These are phyloP conservation scores for Omphalotus guepiniiformis DNA, from an alignment of 768 basidiomycete species.

Conservation along the genomic window DNA sequence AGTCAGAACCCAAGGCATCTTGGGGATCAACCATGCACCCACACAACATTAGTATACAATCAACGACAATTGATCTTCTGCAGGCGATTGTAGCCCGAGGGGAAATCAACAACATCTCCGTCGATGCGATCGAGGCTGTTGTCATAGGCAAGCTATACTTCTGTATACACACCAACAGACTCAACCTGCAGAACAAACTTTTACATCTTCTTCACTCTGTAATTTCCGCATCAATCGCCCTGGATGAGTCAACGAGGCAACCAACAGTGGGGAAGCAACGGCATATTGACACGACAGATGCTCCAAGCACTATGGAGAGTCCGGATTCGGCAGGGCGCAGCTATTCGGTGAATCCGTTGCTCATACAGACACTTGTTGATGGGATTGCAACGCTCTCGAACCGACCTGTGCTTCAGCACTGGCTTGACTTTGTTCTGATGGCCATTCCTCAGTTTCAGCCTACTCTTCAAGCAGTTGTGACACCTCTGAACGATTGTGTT, in stretches of 20 bases:
- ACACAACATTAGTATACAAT: slow-evolving; percentile 64
- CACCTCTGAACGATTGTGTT: slow-evolving; percentile 76
- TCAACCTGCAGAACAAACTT: slow-evolving; percentile 91
- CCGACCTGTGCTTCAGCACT: slow-evolving; percentile 83
- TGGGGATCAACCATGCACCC: slow-evolving; percentile 50
- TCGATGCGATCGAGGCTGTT: slow-evolving; percentile 64
- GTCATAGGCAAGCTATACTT: slow-evolving; percentile 74
- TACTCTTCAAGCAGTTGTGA: slow-evolving; percentile 57
- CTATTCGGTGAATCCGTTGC: slow-evolving; percentile 62
- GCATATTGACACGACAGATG: neutral
- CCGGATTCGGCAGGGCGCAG: slow-evolving; percentile 12
- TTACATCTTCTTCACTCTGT: slow-evolving; percentile 87
- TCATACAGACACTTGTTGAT: slow-evolving; percentile 77
- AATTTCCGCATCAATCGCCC: slow-evolving; percentile 57
- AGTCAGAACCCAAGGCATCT: slow-evolving; percentile 64
- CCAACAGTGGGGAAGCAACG: slow-evolving; percentile 7
- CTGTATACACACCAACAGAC: slow-evolving; percentile 60
- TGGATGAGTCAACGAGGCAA: slow-evolving; percentile 21
- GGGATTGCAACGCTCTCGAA: slow-evolving; percentile 70
- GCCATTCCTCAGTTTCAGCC: slow-evolving; percentile 84
- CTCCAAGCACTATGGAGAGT: neutral
- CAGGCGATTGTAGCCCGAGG: slow-evolving; percentile 81
- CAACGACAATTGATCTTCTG: slow-evolving; percentile 72
- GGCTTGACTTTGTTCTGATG: slow-evolving; percentile 95
- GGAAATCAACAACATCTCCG: slow-evolving; percentile 57